Evolutionary conservation across 768 basidiomycete species (phyloP), one percentile per base, ranked within the genome.

Genomic region (Daedalea quercina): DNA sequence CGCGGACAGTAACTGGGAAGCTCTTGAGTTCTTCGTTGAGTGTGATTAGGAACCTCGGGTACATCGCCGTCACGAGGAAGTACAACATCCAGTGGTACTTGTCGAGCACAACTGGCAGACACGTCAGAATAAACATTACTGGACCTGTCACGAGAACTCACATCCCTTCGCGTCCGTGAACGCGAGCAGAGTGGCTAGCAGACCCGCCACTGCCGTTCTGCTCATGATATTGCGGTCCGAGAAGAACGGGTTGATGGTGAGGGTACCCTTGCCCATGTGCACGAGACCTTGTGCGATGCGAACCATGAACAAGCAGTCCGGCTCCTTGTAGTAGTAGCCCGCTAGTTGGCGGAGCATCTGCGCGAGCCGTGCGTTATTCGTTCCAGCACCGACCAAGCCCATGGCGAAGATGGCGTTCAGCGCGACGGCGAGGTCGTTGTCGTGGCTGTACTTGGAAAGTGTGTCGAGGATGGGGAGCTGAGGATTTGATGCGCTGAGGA

Each of bases 211-310:
- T 4, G 93, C 93, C 1, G 90, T 82, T 48, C 86, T 80, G 63
- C 82, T 89, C 87, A 98, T 87, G 63, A 95, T 85, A 50, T 79
- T 82, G 35, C 95, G 82, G 69, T 98, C 95, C 31, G 80, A 80
- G 79, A 90, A 97, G 85, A 96, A 97, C 3, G 96, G 95, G 67
- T 95, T 97, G 60, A 99, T 74, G 11, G 90, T 90, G 65, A 99
- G 90, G 13, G 94, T 97, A 33, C 96, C 96, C 71, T 99, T 99
- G 68, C 96, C 96, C 94, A 98, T 94, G 68, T 97, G 93, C n/a
- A 97, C 88, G 61, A 98, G 71, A 19, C 96, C 96, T 70, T 97
- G 89, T 2, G 95, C 91, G 54, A 99, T 83, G 51, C 96, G 85
- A 19, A 97, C 94, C 77, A 91, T 89, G 69, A 99, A 98, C 61